Evolutionary conservation across 1,284 basidiomycete genomes (phyloP).

Genomic region (Rhodotorula sp.): DNA sequence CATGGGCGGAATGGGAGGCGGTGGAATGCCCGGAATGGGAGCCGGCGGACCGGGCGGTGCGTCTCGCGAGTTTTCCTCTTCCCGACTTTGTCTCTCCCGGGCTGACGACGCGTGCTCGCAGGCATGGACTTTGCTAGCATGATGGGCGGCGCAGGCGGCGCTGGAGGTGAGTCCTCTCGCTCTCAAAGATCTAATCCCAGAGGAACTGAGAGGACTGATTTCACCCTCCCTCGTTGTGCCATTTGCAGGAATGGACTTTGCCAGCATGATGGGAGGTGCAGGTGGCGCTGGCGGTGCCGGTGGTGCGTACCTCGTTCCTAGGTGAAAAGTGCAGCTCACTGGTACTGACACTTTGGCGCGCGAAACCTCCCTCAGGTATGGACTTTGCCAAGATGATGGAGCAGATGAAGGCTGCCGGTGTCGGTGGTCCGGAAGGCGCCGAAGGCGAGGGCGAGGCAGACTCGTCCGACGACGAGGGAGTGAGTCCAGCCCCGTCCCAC

Average conservation of each 20-base stretch:
- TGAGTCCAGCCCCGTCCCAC: not conserved
- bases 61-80: too few relatives aligned
- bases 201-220: not conserved
- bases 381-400: slow-evolving; percentile 19
- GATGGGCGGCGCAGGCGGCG: slow-evolving; percentile 52
- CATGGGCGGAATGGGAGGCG: slow-evolving; percentile 55
- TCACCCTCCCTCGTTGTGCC: not conserved
- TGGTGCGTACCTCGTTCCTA: slow-evolving; percentile 41
- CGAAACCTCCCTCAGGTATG: not conserved
- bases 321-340: too few relatives aligned
- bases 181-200: too few relatives aligned
- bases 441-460: slow-evolving; percentile 20
- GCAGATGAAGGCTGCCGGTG: slow-evolving; percentile 28
- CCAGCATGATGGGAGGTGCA: slow-evolving; percentile 13
- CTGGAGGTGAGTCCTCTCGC: not conserved
- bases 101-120: slow-evolving; percentile 24
- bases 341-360: not conserved
- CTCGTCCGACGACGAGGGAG: slow-evolving; percentile 39
- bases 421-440: slow-evolving; percentile 22
- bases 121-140: slow-evolving; percentile 47
- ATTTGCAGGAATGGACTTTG: slow-evolving; percentile 48
- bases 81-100: too few relatives aligned
- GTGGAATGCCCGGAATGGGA: slow-evolving; percentile 50
- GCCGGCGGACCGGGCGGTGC: too few relatives aligned
- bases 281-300: slow-evolving; percentile 16